phyloP scores from a whole-genome alignment of 139 green algal genomes.

The Deuterostichococcus epilithicus region DNA sequence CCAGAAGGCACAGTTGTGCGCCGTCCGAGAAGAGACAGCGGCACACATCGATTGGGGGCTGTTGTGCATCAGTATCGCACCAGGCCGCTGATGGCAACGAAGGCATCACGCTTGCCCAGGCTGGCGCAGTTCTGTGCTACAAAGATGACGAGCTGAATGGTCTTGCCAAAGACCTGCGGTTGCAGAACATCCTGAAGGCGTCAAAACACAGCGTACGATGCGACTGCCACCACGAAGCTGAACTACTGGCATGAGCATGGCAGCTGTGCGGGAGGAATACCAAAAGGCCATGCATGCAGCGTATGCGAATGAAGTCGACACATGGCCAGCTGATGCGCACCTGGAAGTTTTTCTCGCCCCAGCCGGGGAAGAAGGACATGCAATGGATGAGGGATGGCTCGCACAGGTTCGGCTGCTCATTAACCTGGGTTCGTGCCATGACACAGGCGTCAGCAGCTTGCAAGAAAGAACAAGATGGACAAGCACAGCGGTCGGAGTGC shows the following conservation, averaged over 20 bases:
- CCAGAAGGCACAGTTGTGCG: background rate
- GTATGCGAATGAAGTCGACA: too few relatives aligned
- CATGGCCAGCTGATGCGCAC: slow-evolving; percentile 37
- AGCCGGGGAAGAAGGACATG: slow-evolving; percentile 74
- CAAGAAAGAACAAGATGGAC: too few relatives aligned
- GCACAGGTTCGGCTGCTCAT: background rate
- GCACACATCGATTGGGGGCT: too few relatives aligned
- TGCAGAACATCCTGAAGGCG: background rate
- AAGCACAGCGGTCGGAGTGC: too few relatives aligned
- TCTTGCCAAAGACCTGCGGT: slow-evolving; percentile 74
- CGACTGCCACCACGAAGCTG: too few relatives aligned
- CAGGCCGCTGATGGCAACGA: slow-evolving; percentile 64
- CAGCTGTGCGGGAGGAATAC: too few relatives aligned
- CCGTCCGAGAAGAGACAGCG: too few relatives aligned
- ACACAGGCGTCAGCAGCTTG: too few relatives aligned
- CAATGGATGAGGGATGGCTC: slow-evolving; percentile 2
- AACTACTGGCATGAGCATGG: background rate
- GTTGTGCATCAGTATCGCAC: slow-evolving; percentile 13
- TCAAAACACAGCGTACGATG: background rate
- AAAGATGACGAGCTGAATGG: slow-evolving; percentile 75
- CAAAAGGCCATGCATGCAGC: too few relatives aligned
- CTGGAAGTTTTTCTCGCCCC: slow-evolving; percentile 97
- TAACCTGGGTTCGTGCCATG: background rate
- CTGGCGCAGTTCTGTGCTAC: slow-evolving; percentile 30
- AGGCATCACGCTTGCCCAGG: slow-evolving; percentile 60